Base-by-base conservation (phyloP, 306 rosid genomes). In the Astragalus glycyphyllos region DNA sequence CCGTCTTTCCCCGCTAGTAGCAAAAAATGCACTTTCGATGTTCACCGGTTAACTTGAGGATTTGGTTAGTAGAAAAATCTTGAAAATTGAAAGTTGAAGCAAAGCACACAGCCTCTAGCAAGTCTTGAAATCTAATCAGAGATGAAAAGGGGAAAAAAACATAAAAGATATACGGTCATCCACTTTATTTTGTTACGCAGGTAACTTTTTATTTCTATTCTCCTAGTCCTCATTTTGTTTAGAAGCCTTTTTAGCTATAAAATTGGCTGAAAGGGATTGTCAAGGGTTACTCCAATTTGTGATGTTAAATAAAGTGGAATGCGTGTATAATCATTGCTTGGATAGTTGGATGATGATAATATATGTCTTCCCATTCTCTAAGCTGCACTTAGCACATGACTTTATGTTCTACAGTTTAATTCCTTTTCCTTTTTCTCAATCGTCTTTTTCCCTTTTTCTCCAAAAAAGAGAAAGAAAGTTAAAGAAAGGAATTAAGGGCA, bases 181-280 rank as follows among this genome's bases (percentile, higher is more conserved):
- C 34, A 67, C 69, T 73, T 72, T 78, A 26, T 53, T 75, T 63
- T 20, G 55, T 54, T 76, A 35, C 29, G 48, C 65, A 11, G 59
- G 44, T 69, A 81, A 72, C 81, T 80, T 82, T 62, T 66, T 41
- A 82, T 83, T 82, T 80, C 80, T 62, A 63, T 69, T 31, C 74
- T 74, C 61, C 53, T 57, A 76, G 79, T 75, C 81, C 71, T 62
- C 80, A 65, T 72, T 80, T 84, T 78, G 90, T 72, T 80, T 85
- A 62, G 88, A 87, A 87, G 68, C 86, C 96, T 90, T 87, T 86
- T 84, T 72, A 82, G 87, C 88, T 80, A 74, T 89, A 91, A 62
- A 84, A 82, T 77, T 86, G 87, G 78, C 83, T 76, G 87, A 86
- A 86, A 86, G 85, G 84, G 91, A 86, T 81, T 20, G 96, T 65